These are phyloP conservation scores for Aspergillaceae sp. DNA, from an alignment of 2,329 filamentous ascomycete genomes.

Conservation along the genomic window DNA sequence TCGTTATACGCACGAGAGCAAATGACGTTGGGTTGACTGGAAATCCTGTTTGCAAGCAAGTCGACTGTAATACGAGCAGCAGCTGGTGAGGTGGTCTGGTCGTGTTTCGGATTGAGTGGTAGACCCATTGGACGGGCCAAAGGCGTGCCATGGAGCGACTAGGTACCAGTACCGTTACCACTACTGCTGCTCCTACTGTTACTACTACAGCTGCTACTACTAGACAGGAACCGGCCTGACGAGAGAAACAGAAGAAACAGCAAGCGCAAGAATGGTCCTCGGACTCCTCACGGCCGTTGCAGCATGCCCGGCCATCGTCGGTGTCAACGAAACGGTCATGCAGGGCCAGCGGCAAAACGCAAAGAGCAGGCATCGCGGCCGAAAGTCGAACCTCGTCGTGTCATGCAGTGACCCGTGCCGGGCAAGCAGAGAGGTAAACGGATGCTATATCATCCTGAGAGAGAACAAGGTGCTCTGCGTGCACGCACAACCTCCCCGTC, in stretches of 20 bases:
- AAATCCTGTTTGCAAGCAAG: too few relatives aligned
- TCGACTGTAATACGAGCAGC: too few relatives aligned
- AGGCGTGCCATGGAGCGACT: too few relatives aligned
- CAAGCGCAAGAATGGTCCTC: neutral
- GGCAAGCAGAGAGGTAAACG: neutral
- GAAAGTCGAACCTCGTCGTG: neutral
- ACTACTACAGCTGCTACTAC: too few relatives aligned
- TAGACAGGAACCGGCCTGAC: too few relatives aligned
- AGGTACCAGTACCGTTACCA: too few relatives aligned
- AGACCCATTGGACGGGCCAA: neutral
- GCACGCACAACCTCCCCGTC: too few relatives aligned
- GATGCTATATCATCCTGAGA: neutral
- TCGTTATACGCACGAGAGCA: too few relatives aligned
- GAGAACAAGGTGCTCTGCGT: neutral
- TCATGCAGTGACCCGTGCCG: neutral
- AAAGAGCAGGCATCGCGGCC: neutral
- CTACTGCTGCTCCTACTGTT: too few relatives aligned
- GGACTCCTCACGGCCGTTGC: neutral
- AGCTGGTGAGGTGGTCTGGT: neutral
- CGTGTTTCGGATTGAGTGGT: neutral
- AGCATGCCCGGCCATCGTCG: neutral
- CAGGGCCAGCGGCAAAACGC: neutral
- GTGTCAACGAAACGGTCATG: neutral
- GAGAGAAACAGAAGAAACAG: too few relatives aligned
- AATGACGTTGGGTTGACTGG: too few relatives aligned